Evolutionary conservation across 768 basidiomycete species (phyloP), one percentile per base, ranked within the genome.

Genomic region (Collybia mongolica): DNA sequence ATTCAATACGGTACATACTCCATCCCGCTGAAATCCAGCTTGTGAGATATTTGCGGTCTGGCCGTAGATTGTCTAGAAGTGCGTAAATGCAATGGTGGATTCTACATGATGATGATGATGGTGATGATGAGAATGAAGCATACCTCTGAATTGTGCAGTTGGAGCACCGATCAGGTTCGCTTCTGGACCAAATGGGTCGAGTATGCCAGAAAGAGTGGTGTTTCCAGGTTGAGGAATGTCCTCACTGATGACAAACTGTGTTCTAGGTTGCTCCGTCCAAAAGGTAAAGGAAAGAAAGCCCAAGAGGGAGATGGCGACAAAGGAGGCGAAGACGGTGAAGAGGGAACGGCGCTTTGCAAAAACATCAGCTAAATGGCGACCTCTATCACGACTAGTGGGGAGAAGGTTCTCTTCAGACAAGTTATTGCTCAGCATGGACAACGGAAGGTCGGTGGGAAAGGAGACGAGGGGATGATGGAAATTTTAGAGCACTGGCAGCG

Each of bases 11-110:
- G 42, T 24, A 75, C 82, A 57, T 61, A 82, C 81, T 88, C 87
- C 87, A 90, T 36, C 88, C 88, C n/a, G 86, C 85, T 32, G 82
- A 81, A 36, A 82, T 72, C 85, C 85, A 90, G 12, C 84, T 84
- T 1, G 86, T 83, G 51, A 90, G 80, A 54, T 88, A 90, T 54
- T 83, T 74, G 3, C 70, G 69, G 49, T 86, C 79, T 17, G 76
- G 66, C 14, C 74, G 76, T 29, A 90, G 66, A 55, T 88, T 88
- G 55, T 87, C 87, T 85, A 42, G 6, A n/a, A 38, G 20, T 6
- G 20, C 24, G 20, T 52, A 38, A 28, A 20, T 20, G 26, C 17
- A 6, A 40, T 19, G 12, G n/a, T 8, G 18, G 6, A 12, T 26
- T 11, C n/a, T 2, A 52, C 6, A 32, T 32, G 11, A 12, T 35